Conservation (phyloP, 345 rosid species). For the Mangifera indica region DNA sequence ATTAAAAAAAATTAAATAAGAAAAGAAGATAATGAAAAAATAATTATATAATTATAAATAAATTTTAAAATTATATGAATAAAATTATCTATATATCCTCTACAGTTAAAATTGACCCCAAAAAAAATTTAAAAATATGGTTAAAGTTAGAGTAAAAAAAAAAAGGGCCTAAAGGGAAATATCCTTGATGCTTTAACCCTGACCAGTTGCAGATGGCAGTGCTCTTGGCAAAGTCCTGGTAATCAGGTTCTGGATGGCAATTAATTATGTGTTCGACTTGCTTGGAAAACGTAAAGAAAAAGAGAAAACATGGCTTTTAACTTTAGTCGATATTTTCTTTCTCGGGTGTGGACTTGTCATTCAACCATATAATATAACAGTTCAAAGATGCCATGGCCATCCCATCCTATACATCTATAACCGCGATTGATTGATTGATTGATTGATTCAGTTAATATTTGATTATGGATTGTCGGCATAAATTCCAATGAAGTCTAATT, state of each 20-base stretch:
- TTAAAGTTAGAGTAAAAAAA: too few species aligned
- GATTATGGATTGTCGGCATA: background rate
- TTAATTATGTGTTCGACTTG: slow-evolving; percentile 4
- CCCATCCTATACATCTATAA: background rate
- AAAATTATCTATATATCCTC: too few species aligned
- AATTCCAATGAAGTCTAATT: background rate
- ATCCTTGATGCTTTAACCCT: background rate
- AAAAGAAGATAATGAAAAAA: too few species aligned
- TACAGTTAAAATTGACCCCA: too few species aligned
- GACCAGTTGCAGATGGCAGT: too few species aligned
- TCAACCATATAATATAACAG: background rate
- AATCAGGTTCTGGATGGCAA: background rate
- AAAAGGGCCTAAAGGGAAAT: background rate
- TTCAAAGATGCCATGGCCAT: background rate
- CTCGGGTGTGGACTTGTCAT: background rate
- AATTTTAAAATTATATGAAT: too few species aligned
- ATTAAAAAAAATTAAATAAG: too few species aligned
- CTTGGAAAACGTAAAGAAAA: slow-evolving; percentile 5
- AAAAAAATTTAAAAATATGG: too few species aligned
- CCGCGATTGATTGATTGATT: background rate
- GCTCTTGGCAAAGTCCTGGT: background rate
- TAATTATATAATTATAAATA: too few species aligned
- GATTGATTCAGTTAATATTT: background rate
- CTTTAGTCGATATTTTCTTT: background rate
- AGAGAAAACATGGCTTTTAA: background rate